These are phyloP conservation scores for Diospyros kaki DNA, from an alignment of 148 eudicot species.

Conservation along the genomic window DNA sequence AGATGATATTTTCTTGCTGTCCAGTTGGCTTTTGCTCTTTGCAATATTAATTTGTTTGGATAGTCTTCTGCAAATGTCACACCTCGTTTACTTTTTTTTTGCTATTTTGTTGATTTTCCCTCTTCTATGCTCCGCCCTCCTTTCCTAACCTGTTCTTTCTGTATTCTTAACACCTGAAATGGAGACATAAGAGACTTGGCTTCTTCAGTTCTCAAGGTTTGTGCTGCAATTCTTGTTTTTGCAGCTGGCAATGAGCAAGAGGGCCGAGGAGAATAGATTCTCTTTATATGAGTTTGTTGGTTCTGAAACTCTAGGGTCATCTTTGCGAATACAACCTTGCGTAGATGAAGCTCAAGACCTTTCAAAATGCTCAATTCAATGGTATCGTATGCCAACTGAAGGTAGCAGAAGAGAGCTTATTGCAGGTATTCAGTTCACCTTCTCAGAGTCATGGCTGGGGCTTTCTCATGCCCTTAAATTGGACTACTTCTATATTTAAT, in stretches of 20 bases:
- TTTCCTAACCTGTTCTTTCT: no score
- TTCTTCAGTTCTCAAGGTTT: neutral
- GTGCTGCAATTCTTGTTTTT: neutral
- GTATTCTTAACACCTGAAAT: neutral
- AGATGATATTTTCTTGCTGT: no score
- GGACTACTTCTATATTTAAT: neutral
- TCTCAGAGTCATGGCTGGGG: neutral
- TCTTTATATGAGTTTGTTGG: slow-evolving; percentile 67
- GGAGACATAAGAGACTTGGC: neutral
- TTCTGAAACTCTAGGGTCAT: slow-evolving; percentile 68
- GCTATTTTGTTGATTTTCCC: no score
- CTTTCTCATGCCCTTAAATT: slow-evolving; percentile 4
- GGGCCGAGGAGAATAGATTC: slow-evolving; percentile 67
- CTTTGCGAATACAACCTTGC: slow-evolving; percentile 62
- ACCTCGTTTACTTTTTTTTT: no score
- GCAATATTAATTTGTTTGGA: no score
- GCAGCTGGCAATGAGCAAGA: slow-evolving; percentile 80
- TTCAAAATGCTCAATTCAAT: slow-evolving; percentile 78
- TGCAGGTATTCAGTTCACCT: slow-evolving; percentile 48
- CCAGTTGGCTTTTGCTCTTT: no score
- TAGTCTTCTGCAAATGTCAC: no score
- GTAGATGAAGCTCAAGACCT: slow-evolving; percentile 71
- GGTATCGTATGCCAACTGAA: slow-evolving; percentile 81
- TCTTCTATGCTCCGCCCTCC: no score
- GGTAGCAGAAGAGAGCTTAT: slow-evolving; percentile 76